Conservation (phyloP, 768 basidiomycete genomes). For the Pulveroboletus sp. region DNA sequence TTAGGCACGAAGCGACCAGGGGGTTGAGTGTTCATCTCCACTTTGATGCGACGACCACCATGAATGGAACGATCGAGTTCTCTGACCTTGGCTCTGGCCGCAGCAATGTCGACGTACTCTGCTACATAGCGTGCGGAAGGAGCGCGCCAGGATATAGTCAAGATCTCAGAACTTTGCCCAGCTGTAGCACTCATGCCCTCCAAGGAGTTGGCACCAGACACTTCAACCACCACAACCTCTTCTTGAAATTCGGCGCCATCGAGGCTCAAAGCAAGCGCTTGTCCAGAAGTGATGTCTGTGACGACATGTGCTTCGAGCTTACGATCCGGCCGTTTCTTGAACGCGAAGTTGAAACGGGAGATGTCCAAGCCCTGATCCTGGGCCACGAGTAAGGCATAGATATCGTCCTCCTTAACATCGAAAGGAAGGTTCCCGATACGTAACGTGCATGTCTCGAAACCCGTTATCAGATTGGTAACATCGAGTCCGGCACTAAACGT, state of each 20-base stretch:
- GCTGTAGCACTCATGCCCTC: constrained; percentile 41
- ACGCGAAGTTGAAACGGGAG: constrained; percentile 32
- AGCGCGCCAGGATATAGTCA: constrained; percentile 49
- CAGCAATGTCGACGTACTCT: constrained; percentile 31
- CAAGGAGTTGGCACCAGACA: constrained; percentile 36
- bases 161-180: constrained; percentile 32
- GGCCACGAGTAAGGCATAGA: constrained; percentile 40
- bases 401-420: constrained; percentile 37
- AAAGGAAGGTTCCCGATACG: constrained; percentile 44
- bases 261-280: constrained; percentile 39
- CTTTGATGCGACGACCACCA: constrained; percentile 44
- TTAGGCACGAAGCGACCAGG: constrained; percentile 24
- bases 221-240: constrained; percentile 40
- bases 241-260: constrained; percentile 49
- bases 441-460: constrained; percentile 51
- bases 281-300: constrained; percentile 39
- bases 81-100: constrained; percentile 29
- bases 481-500: constrained; percentile 48
- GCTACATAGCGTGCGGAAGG: constrained; percentile 48
- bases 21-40: constrained; percentile 41
- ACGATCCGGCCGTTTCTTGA: constrained; percentile 27
- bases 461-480: constrained; percentile 42
- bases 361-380: constrained; percentile 43
- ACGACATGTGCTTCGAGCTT: constrained; percentile 42
- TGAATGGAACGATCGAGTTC: constrained; percentile 36